Evolutionary conservation across 345 rosid genomes (phyloP).

Genomic region (Cardamine chenopodiifolia): DNA sequence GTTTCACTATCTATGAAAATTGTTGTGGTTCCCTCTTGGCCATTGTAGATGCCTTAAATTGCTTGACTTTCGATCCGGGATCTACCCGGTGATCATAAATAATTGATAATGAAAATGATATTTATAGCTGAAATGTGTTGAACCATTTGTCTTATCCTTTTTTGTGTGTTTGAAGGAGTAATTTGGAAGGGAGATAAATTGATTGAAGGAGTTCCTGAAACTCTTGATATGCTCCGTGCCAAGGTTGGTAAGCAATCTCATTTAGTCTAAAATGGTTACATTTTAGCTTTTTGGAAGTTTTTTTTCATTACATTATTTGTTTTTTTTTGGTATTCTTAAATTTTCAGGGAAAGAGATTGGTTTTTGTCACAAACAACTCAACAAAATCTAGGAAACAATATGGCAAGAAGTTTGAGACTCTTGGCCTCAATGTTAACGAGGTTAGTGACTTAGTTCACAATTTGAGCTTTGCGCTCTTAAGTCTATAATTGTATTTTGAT

Average conservation of each 20-base stretch:
- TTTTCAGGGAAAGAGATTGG: constrained; percentile 82
- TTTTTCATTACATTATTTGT: neutral
- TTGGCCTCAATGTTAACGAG: constrained; percentile 81
- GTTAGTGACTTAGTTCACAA: constrained; percentile 42
- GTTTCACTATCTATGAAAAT: neutral
- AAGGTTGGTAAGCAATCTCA: constrained; percentile 58
- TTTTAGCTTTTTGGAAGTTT: neutral
- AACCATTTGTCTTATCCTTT: neutral
- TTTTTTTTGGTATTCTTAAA: neutral
- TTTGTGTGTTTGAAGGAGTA: constrained; percentile 63
- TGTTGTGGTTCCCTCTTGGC: neutral
- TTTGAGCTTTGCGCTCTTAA: neutral
- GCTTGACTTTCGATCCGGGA: too few species aligned
- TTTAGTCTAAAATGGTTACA: neutral
- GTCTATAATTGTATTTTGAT: neutral
- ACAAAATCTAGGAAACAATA: constrained; percentile 98
- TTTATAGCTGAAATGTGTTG: neutral
- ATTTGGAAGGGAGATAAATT: constrained; percentile 97
- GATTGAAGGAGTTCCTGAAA: constrained; percentile 91
- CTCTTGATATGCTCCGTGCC: constrained; percentile 93
- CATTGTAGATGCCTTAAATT: neutral
- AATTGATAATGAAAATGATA: neutral
- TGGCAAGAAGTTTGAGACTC: constrained; percentile 91
- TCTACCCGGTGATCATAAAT: too few species aligned
- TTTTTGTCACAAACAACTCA: constrained; percentile 94